Percentiles rank a stretch among this genome's conserved stretches.
Conservation (phyloP, 176 grass and related monocot genomes). For the Avena eriantha region DNA sequence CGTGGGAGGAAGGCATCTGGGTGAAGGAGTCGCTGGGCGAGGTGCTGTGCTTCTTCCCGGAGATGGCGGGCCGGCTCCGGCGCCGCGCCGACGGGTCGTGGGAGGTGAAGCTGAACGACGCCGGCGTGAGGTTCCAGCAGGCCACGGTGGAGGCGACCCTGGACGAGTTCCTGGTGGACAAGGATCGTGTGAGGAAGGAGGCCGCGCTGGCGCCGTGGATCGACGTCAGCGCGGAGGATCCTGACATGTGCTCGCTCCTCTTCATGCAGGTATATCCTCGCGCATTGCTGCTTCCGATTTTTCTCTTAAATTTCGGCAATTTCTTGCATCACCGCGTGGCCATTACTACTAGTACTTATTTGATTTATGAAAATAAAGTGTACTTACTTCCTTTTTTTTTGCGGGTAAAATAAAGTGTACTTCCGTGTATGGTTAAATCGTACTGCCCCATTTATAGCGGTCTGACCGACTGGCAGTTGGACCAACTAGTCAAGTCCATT, state of each 20-base stretch:
- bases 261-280: constrained; percentile 63
- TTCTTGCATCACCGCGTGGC: neutral
- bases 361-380: neutral
- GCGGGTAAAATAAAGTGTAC: no score
- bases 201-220: constrained; percentile 64
- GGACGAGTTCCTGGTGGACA: constrained; percentile 59
- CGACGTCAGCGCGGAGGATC: constrained; percentile 51
- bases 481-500: neutral
- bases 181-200: constrained; percentile 37
- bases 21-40: constrained; percentile 72
- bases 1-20: constrained; percentile 56
- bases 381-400: no score
- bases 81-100: constrained; percentile 60
- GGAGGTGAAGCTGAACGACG: constrained; percentile 88
- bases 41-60: constrained; percentile 61
- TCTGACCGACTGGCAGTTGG: neutral
- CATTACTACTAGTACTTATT: neutral
- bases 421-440: neutral
- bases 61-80: constrained; percentile 75
- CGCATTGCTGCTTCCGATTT: neutral
- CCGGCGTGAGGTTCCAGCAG: constrained; percentile 67
- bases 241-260: constrained; percentile 63
- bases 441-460: neutral
- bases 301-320: neutral
- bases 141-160: constrained; percentile 66